Evolutionary conservation across 176 grass and related monocot species (phyloP).

Genomic region (Carex pumila): DNA sequence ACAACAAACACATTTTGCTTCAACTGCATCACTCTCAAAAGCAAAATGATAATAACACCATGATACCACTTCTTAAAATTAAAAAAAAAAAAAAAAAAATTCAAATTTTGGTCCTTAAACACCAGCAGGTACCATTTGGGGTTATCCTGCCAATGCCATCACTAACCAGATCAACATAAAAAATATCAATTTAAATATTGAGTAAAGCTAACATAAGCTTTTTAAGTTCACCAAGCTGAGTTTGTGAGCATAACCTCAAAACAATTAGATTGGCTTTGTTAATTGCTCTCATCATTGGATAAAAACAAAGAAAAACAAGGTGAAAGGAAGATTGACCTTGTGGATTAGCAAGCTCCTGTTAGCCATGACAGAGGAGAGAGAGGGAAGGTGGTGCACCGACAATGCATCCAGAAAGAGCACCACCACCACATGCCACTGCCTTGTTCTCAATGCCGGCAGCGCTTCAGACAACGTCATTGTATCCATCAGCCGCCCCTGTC

Average conservation of each 20-base stretch:
- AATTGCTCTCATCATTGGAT: neutral
- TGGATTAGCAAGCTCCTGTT: constrained; percentile 40
- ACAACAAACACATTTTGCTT: neutral
- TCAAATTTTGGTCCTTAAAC: neutral
- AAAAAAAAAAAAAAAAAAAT: neutral
- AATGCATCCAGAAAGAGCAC: constrained; percentile 64
- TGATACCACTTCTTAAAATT: neutral
- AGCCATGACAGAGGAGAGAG: constrained; percentile 35
- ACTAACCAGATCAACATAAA: neutral
- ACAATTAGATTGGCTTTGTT: neutral
- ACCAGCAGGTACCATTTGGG: neutral
- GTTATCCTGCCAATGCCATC: neutral
- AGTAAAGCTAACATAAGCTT: neutral
- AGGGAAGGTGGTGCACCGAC: constrained; percentile 46
- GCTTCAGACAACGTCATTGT: constrained; percentile 81
- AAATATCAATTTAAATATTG: neutral
- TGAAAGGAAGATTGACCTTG: constrained; percentile 11
- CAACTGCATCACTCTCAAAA: neutral
- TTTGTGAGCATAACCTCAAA: neutral
- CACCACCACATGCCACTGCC: constrained; percentile 64
- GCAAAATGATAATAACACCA: neutral
- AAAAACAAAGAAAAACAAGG: neutral
- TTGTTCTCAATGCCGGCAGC: constrained; percentile 51
- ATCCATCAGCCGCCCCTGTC: constrained; percentile 60
- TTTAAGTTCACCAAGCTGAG: neutral